These are phyloP conservation scores for Ascochyta rabiei DNA, from an alignment of 2,329 filamentous ascomycete species.

Conservation along the genomic window DNA sequence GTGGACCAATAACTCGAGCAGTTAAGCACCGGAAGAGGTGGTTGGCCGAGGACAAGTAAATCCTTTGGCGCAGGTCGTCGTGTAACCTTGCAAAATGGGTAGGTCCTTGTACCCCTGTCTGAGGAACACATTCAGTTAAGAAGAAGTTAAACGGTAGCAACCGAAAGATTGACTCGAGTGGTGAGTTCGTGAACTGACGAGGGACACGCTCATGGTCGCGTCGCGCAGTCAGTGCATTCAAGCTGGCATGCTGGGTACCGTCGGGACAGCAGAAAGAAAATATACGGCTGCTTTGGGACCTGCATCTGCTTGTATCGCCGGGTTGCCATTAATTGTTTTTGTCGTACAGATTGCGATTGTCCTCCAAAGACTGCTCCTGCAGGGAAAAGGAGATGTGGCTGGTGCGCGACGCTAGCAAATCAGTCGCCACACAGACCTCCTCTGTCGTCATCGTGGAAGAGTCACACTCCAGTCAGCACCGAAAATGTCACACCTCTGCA, in stretches of 20 bases:
- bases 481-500: not conserved
- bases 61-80: not conserved
- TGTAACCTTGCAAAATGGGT: not conserved
- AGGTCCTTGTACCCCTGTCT: not conserved
- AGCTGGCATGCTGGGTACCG: not conserved
- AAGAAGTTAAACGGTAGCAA: not conserved
- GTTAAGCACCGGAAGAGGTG: constrained; percentile 10
- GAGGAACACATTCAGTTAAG: not conserved
- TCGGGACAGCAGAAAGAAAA: not conserved
- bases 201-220: constrained; percentile 1
- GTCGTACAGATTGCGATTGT: not conserved
- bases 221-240: constrained; percentile 5
- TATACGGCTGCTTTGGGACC: not conserved
- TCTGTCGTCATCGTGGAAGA: constrained; percentile 30
- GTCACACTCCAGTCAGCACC: constrained; percentile 17
- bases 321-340: not conserved
- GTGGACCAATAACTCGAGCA: constrained; percentile 12
- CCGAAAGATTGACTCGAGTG: constrained; percentile 5
- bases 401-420: constrained; percentile 12
- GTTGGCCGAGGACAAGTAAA: constrained; percentile 10
- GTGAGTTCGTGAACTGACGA: not conserved
- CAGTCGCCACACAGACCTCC: constrained; percentile 7
- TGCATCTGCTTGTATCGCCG: not conserved
- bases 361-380: constrained; percentile 1
- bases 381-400: constrained; percentile 16